phyloP scores from a whole-genome alignment of 1,284 basidiomycete species.

The Cutaneotrichosporon sp. region DNA sequence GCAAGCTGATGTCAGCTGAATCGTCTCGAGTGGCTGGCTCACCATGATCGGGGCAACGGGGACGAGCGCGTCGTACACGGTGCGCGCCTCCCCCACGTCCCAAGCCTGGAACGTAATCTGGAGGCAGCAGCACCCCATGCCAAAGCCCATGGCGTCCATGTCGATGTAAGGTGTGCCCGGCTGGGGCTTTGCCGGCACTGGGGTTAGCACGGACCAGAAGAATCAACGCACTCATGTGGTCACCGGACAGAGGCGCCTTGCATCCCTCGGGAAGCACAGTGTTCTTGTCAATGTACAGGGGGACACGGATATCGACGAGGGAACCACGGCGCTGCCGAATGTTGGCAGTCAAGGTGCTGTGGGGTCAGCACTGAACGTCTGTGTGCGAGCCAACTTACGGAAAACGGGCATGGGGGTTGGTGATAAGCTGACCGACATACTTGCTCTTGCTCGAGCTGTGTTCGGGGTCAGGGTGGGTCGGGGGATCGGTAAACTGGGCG shows the following conservation, averaged over 20 bases:
- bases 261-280: conserved; percentile 51
- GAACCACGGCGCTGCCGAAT: conserved; percentile 84
- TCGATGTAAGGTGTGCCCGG: conserved; percentile 68
- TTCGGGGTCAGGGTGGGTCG: conserved; percentile 68
- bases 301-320: conserved; percentile 93
- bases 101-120: conserved; percentile 98
- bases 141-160: conserved; percentile 99
- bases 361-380: not conserved
- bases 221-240: conserved; percentile 21
- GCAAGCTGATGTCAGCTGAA: conserved; percentile 54
- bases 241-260: conserved; percentile 24
- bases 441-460: conserved; percentile 71
- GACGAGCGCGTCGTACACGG: conserved; percentile 89
- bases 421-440: conserved; percentile 92
- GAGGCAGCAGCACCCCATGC: conserved; percentile 98
- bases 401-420: conserved; percentile 94
- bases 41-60: conserved; percentile 87
- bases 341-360: conserved; percentile 70
- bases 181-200: conserved; percentile 46
- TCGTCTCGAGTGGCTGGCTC: not conserved
- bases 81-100: conserved; percentile 82
- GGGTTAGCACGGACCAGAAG: not conserved
- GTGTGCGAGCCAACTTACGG: conserved; percentile 59
- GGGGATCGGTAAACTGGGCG: conserved; percentile 80
- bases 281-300: conserved; percentile 80